Evolutionary conservation across 768 basidiomycete species (phyloP), one percentile per base, ranked within the genome.

Genomic region (Lepiota brunneoincarnata): DNA sequence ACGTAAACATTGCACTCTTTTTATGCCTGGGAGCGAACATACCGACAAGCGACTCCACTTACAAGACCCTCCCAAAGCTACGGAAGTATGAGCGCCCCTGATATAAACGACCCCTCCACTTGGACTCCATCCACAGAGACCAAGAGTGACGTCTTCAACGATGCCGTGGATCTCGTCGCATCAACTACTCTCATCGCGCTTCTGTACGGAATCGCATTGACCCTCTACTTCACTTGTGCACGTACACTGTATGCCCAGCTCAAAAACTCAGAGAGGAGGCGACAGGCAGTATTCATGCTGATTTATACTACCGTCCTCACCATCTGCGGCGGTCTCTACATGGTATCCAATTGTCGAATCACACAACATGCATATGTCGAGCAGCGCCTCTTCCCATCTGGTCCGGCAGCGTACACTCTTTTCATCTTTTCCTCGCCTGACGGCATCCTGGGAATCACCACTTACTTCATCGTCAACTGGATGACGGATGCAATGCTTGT

Each of bases 401-500:
- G 59, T 9, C 57, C 53, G 1, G 51, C 49, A 18, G 44, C 28
- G 20, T 61, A 44, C 18, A 51, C 49, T 3, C 3, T 44, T 10
- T 34, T 24, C 24, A 34, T 49, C 9, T 61, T 55, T 44, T 17
- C 49, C 4, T 28, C 18, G 9, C 46, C 54, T 2, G 42, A 56
- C 20, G 55, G 51, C 47, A 46, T 61, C 20, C 17, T 54, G 7
- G 49, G 45, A 4, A 35, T 55, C 2, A 28, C 54, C 10, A 28
- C 47, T 0, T 56, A 51, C 21, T 58, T 61, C 10, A 23, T 54
- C 3, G 53, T 53, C 18, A 61, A 50, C 20, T 61, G 59, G 59
- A 23, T 58, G 9, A 57, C 50, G 4, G 57, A 61, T 23, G 51
- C 54, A n/a, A 3, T 61, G 1, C 20, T 61, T 49, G 59, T 61